Evolutionary conservation across 192 early-diverging fungal species (phyloP), one percentile per base, ranked within the genome.

Genomic region (Spinellus fusiger): DNA sequence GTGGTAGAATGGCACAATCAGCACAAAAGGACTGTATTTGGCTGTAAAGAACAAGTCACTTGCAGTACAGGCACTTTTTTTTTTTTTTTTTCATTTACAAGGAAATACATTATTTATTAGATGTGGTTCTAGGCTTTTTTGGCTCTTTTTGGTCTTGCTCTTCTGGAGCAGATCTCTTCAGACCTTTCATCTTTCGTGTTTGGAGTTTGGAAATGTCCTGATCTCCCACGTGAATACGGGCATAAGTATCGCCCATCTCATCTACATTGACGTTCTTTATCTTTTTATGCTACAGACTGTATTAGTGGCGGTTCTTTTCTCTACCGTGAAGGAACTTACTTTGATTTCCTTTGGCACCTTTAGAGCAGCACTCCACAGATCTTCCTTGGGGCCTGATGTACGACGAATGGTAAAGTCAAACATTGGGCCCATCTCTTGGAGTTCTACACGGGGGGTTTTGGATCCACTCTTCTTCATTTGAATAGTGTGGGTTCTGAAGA

Each of bases 181-280:
- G 77, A 37, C 91, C 96, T 83, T 98, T 97, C 89, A 99, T 93
- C 82, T 99, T 99, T 66, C 96, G 81, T 1, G 95, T 96, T 74
- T 99, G 95, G 75, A 99, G 79, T 81, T 92, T 91, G 56, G 78
- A 66, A 48, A 99, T 82, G 49, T 96, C 86, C 73, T 99, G 96
- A 68, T 85, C 84, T 59, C 91, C 85, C 84, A 98, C 74, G 76
- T 96, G 94, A 49, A 99, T 81, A 56, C 93, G 84, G 8, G 93
- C 96, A 35, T 89, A 79, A 75, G 89, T 88, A 66, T 99, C 92
- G 47, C 93, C 94, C 71, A 97, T 82, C n/a, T 84, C 90, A 68
- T 95, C 89, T 34, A 80, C 77, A 52, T 82, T 80, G 53, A 99
- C 79, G 68, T 99, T 99, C 89, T 99, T 99, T 64, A 81, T 83